These are phyloP conservation scores for Solanum lycopersicoides DNA, from an alignment of 257 asterid species.

Conservation along the genomic window DNA sequence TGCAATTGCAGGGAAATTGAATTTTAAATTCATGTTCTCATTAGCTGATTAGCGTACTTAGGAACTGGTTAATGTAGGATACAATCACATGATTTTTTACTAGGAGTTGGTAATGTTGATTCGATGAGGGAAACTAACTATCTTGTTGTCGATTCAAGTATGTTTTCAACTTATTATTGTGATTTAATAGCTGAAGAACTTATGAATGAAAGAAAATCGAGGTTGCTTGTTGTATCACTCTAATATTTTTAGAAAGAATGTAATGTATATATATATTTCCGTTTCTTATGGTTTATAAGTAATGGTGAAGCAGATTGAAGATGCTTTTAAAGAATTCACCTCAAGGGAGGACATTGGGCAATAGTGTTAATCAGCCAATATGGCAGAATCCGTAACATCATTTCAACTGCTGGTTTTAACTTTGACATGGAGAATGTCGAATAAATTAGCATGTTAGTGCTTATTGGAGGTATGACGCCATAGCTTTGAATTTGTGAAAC, in stretches of 20 bases:
- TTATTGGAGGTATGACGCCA: neutral
- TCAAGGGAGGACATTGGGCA: constrained; percentile 65
- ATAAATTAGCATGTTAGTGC: neutral
- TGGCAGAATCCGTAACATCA: constrained; percentile 1
- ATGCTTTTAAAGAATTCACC: constrained; percentile 83
- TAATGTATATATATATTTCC: neutral
- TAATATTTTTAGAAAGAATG: neutral
- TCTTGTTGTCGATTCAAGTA: neutral
- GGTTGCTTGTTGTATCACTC: neutral
- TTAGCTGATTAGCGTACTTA: no score
- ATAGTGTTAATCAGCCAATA: constrained; percentile 83
- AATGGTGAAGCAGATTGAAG: constrained; percentile 80
- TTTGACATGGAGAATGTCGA: neutral
- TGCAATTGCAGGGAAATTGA: no score
- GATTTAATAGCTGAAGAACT: neutral
- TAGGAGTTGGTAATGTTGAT: no score
- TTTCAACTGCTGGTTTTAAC: neutral
- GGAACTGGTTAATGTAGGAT: no score
- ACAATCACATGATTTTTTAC: no score
- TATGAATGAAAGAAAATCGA: neutral
- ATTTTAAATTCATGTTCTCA: no score
- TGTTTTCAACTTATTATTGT: neutral
- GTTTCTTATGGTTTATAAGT: constrained; percentile 40
- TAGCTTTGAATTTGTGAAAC: neutral
- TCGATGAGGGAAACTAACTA: neutral